Evolutionary conservation across 345 rosid genomes (phyloP).

Genomic region (Balakata baccata): DNA sequence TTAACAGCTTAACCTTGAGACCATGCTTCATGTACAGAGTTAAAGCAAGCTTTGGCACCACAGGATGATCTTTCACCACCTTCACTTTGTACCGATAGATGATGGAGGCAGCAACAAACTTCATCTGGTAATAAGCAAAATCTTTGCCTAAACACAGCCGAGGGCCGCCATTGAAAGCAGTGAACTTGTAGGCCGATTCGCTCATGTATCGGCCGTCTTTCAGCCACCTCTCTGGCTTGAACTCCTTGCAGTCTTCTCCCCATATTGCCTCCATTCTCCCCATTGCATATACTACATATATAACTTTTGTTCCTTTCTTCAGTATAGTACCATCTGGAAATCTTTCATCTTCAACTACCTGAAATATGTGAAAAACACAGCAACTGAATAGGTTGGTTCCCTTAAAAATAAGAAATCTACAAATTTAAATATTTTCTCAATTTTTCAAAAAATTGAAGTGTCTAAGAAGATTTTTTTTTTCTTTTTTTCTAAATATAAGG

Average conservation of each 20-base stretch:
- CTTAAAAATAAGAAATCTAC: no score
- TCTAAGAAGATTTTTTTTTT: no score
- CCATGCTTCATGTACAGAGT: conserved; percentile 97
- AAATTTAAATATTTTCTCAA: no score
- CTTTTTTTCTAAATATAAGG: no score
- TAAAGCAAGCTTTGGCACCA: conserved; percentile 67
- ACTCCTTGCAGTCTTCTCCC: conserved; percentile 82
- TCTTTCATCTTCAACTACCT: conserved; percentile 76
- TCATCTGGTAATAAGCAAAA: conserved; percentile 94
- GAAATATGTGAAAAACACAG: not conserved
- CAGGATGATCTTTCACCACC: conserved; percentile 54
- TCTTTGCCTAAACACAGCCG: conserved; percentile 90
- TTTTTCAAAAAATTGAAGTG: no score
- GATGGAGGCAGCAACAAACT: conserved; percentile 67
- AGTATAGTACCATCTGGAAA: conserved; percentile 86
- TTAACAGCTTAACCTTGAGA: conserved; percentile 45
- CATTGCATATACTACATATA: conserved; percentile 88
- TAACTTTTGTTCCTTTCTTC: conserved; percentile 80
- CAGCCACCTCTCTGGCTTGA: conserved; percentile 89
- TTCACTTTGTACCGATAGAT: conserved; percentile 54
- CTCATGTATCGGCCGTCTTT: conserved; percentile 71
- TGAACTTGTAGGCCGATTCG: conserved; percentile 87
- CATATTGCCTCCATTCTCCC: conserved; percentile 91
- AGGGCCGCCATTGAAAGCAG: conserved; percentile 95
- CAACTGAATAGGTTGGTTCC: no score